These are phyloP conservation scores for Talaromyces sp. DNA, from an alignment of 2,329 filamentous ascomycete genomes.

Conservation along the genomic window DNA sequence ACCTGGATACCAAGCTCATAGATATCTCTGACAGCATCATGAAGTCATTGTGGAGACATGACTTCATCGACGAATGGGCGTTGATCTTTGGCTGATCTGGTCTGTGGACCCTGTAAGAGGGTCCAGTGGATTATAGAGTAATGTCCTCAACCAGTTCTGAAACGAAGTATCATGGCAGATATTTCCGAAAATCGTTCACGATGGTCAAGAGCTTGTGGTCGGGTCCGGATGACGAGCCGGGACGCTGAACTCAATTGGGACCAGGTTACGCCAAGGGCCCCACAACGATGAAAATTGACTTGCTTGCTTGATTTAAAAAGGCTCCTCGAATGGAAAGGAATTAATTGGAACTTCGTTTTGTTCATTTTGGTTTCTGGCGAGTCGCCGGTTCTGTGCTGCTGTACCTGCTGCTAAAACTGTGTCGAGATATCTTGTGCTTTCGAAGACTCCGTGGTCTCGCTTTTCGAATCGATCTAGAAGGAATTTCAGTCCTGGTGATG, in stretches of 20 bases:
- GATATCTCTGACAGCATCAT: slow-evolving; percentile 33
- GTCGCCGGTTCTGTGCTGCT: neutral
- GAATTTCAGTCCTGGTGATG: neutral
- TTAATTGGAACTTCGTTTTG: neutral
- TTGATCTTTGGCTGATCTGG: slow-evolving; percentile 6
- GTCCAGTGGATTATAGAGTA: neutral
- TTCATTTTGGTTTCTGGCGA: neutral
- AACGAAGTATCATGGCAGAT: too few species aligned
- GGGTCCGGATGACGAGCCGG: too few species aligned
- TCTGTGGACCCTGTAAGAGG: neutral
- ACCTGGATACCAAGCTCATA: slow-evolving; percentile 5
- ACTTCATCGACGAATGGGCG: slow-evolving; percentile 27
- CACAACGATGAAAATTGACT: too few species aligned
- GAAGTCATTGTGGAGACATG: slow-evolving; percentile 35
- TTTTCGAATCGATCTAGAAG: neutral
- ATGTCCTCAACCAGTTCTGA: neutral
- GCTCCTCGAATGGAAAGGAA: too few species aligned
- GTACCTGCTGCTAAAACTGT: neutral
- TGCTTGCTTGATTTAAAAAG: too few species aligned
- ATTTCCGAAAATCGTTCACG: too few species aligned
- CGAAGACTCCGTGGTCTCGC: neutral
- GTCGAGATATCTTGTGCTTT: neutral
- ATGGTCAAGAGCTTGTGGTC: too few species aligned
- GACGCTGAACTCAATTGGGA: too few species aligned
- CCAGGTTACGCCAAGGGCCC: too few species aligned